Percentiles rank a stretch among this genome's conserved stretches.
These are phyloP conservation scores for Gynandropsis gynandra DNA, from an alignment of 345 rosid species.

Conservation along the genomic window DNA sequence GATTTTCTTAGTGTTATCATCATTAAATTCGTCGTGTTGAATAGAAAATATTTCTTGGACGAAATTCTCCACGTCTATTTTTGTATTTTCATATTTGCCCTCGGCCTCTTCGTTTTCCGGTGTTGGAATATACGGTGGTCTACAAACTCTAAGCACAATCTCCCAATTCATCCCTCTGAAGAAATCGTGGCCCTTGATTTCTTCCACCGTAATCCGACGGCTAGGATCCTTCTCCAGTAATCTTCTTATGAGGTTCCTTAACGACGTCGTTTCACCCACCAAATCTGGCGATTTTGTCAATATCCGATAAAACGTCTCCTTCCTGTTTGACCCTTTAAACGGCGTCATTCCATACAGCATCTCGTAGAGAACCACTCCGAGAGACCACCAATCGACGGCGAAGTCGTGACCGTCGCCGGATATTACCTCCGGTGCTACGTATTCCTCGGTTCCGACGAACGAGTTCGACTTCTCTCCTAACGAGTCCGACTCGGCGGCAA, in stretches of 20 bases:
- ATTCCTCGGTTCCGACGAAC: conserved; percentile 85
- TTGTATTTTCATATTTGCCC: conserved; percentile 13
- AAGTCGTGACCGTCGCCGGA: conserved; percentile 66
- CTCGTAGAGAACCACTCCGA: conserved; percentile 70
- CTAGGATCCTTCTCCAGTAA: conserved; percentile 53
- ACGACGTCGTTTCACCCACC: conserved; percentile 63
- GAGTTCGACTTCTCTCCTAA: conserved; percentile 54
- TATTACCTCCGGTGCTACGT: conserved; percentile 80
- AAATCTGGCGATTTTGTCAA: conserved; percentile 43
- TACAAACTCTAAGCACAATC: conserved; percentile 27
- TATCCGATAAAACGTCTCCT: conserved; percentile 56
- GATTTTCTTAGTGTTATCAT: too few relatives aligned
- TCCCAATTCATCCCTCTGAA: conserved; percentile 57
- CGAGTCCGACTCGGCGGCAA: conserved; percentile 20
- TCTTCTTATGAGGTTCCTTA: conserved; percentile 47
- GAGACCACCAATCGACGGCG: conserved; percentile 83
- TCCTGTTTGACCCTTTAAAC: conserved; percentile 49
- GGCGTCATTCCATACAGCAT: conserved; percentile 82
- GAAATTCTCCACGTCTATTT: conserved; percentile 52
- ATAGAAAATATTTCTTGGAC: conserved; percentile 35
- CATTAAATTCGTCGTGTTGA: too few relatives aligned
- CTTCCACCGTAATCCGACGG: conserved; percentile 44
- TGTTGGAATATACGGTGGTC: conserved; percentile 67
- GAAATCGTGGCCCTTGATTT: conserved; percentile 58
- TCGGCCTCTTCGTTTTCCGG: neutral